Conservation (phyloP, 2,329 filamentous ascomycete genomes). For the Eutypa lata region DNA sequence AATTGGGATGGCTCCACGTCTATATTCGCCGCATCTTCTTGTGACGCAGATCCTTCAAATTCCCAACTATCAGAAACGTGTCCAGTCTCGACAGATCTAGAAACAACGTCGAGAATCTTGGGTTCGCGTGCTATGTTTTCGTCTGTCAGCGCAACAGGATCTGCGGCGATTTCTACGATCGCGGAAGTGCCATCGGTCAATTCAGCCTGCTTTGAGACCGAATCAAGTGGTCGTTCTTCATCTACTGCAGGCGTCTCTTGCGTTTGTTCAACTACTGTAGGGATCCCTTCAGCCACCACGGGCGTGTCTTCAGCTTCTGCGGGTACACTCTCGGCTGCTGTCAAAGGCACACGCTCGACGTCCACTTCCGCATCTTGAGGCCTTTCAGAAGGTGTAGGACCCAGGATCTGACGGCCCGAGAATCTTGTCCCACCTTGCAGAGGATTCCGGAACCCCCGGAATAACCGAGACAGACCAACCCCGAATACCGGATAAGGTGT, state of each 20-base stretch:
- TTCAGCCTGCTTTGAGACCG: background rate
- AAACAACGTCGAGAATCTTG: slow-evolving; percentile 1
- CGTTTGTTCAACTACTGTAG: background rate
- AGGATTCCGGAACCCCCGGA: too few species aligned
- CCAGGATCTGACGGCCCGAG: too few species aligned
- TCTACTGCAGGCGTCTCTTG: background rate
- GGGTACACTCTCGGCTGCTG: background rate
- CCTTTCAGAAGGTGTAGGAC: background rate
- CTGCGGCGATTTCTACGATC: background rate
- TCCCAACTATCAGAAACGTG: slow-evolving; percentile 8
- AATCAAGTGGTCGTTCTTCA: background rate
- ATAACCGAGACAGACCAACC: too few species aligned
- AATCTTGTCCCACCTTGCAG: too few species aligned
- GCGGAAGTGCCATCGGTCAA: background rate
- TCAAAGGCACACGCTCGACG: background rate
- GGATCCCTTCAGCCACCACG: background rate
- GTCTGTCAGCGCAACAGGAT: slow-evolving; percentile 4
- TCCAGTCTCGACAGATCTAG: slow-evolving; percentile 7
- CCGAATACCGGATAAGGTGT: too few species aligned
- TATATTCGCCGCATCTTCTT: slow-evolving; percentile 5
- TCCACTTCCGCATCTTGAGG: background rate
- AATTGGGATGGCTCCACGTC: slow-evolving; percentile 16
- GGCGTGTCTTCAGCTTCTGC: background rate
- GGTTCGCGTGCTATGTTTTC: slow-evolving; percentile 6
- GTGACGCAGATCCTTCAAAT: slow-evolving; percentile 10